Percentiles rank a stretch among this genome's conserved stretches.
These are phyloP conservation scores for Backusella psychrophila DNA, from an alignment of 192 early-diverging fungal genomes.

Conservation along the genomic window DNA sequence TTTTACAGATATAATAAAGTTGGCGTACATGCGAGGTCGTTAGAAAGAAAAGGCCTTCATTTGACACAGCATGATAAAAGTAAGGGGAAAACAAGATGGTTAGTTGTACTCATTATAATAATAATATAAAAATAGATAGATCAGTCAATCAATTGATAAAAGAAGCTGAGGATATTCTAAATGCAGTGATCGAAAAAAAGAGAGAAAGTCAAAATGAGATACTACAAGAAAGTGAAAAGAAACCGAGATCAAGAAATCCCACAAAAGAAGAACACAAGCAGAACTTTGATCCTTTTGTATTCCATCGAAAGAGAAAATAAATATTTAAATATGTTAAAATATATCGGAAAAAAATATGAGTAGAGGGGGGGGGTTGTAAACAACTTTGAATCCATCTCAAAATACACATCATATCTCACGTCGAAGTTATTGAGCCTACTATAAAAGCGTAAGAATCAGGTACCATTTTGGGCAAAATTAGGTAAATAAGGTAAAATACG, in stretches of 20 bases:
- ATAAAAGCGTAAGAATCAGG: no score
- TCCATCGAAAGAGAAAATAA: not conserved
- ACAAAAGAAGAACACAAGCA: not conserved
- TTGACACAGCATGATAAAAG: not conserved
- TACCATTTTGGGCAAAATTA: no score
- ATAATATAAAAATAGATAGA: not conserved
- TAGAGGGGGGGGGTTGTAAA: no score
- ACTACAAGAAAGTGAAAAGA: not conserved
- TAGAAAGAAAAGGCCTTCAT: not conserved
- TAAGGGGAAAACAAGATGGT: not conserved
- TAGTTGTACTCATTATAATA: not conserved
- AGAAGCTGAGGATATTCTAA: not conserved
- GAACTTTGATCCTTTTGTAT: not conserved
- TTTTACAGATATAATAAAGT: not conserved
- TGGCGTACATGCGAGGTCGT: not conserved
- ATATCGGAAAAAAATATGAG: no score
- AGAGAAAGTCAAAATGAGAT: not conserved
- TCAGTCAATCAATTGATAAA: not conserved
- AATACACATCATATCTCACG: no score
- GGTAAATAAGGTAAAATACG: no score
- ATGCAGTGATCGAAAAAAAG: not conserved
- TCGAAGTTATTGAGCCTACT: no score
- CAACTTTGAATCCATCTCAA: no score
- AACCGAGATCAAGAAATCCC: not conserved
- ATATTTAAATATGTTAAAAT: not conserved